Base-by-base conservation (phyloP, 1,284 basidiomycete genomes). In the Crepidotus sp. region DNA sequence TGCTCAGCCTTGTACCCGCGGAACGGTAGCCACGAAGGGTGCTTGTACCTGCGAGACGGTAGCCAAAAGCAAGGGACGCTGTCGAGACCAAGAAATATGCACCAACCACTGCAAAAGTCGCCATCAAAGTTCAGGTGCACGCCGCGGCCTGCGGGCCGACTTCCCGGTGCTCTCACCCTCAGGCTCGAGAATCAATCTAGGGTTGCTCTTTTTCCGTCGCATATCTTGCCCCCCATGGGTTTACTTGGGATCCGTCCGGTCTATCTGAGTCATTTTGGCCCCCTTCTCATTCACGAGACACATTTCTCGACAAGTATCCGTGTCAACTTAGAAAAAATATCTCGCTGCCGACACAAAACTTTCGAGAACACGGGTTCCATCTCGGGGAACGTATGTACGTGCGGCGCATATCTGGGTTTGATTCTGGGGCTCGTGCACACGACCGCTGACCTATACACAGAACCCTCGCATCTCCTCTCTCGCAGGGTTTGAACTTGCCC, bases 161-260 rank as follows among this genome's bases (percentile, higher is more conserved):
- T 5, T 9, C 6, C 6, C 25, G 3, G 6, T 9, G 25, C 7
- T 5, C 25, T 25, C 6, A 14, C 5, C 6, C 14, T 6, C 14
- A n/a, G n/a, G n/a, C n/a, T n/a, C 30, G 9, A 18, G 4, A 39
- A 31, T 19, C 17, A 30, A 31, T 37, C 24, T 27, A 39, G 37
- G 37, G 37, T 22, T 39, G 15, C 30, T 11, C 13, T 29, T 44
- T 7, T 8, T 17, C 36, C 42, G 36, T 4, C 15, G 9, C 17
- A 17, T 17, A 22, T 41, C 18, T 35, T 29, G 13, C 30, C 19
- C 30, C 25, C 36, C 39, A 22, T 41, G 35, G 27, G 25, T 14
- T 3, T 31, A 41, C 19, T 18, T 25, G 35, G 46, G 46, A 47
- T 42, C 41, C 46, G 40, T 36, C 46, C 46, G 46, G 30, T n/a